Conservation (phyloP, 805 yeast genomes). For the Cyberlindnera petersonii region DNA sequence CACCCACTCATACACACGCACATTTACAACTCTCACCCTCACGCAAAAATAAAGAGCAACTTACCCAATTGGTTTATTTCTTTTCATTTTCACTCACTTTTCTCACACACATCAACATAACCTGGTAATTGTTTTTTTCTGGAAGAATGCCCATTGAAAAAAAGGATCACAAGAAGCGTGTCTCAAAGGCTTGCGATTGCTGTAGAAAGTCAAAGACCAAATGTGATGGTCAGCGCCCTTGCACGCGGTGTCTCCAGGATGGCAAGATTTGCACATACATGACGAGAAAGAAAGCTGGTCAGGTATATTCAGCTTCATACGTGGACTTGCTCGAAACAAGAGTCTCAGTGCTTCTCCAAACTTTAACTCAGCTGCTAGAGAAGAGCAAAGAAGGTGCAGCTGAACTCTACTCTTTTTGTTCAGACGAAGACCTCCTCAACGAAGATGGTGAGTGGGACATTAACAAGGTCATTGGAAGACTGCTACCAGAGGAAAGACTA, state of each 20-base stretch:
- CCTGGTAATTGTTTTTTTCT: neutral
- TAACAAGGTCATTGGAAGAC: conserved; percentile 24
- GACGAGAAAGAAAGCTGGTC: conserved; percentile 47
- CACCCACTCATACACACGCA: too few relatives aligned
- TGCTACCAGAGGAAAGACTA: conserved; percentile 23
- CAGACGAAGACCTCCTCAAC: conserved; percentile 19
- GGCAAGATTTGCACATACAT: conserved; percentile 56
- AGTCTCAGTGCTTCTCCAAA: conserved; percentile 42
- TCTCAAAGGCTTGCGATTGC: conserved; percentile 41
- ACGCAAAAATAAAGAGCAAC: too few relatives aligned
- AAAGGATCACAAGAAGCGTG: conserved; percentile 17
- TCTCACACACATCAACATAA: neutral
- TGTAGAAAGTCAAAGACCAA: conserved; percentile 43
- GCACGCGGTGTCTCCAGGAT: conserved; percentile 48
- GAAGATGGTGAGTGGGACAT: conserved; percentile 25
- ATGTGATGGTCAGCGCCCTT: conserved; percentile 46
- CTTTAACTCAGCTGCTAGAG: conserved; percentile 29
- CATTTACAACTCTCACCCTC: too few relatives aligned
- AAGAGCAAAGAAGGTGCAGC: conserved; percentile 15
- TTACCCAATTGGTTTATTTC: too few relatives aligned
- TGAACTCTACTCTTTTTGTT: conserved; percentile 17
- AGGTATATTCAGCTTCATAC: conserved; percentile 41
- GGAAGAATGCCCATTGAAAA: conserved; percentile 7
- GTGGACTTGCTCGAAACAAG: conserved; percentile 48
- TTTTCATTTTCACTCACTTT: too few relatives aligned